These are phyloP conservation scores for Mycothermus thermophilus DNA, from an alignment of 495 filamentous ascomycete genomes.

Conservation along the genomic window DNA sequence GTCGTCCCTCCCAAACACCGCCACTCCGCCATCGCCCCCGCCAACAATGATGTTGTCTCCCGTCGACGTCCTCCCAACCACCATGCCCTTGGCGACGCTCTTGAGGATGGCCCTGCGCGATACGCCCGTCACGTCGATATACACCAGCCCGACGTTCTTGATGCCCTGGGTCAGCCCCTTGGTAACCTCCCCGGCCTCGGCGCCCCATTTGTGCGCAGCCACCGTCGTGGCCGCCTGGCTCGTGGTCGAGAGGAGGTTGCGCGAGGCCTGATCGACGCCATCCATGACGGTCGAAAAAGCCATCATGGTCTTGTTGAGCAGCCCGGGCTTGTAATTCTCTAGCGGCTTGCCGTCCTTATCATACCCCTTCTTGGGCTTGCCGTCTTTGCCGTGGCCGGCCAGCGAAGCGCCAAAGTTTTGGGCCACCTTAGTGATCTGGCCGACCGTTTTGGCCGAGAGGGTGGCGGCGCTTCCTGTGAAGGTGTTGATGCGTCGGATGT, in stretches of 20 bases:
- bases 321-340: constrained; percentile 64
- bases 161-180: constrained; percentile 65
- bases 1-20: constrained; percentile 2
- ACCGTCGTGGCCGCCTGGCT: constrained; percentile 66
- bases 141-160: constrained; percentile 94
- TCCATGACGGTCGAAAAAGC: constrained; percentile 93
- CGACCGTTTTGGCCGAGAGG: constrained; percentile 73
- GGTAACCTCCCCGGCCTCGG: constrained; percentile 65
- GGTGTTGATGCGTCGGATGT: constrained; percentile 71
- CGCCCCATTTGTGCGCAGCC: constrained; percentile 70
- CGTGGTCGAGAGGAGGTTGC: constrained; percentile 56
- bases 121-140: constrained; percentile 90
- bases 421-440: constrained; percentile 62
- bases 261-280: constrained; percentile 74
- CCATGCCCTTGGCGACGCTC: constrained; percentile 94
- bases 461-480: constrained; percentile 64
- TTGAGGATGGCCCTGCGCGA: constrained; percentile 80
- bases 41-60: constrained; percentile 77
- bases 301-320: constrained; percentile 90
- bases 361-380: constrained; percentile 34
- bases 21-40: constrained; percentile 50
- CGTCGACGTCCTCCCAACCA: constrained; percentile 72
- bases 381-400: constrained; percentile 41
- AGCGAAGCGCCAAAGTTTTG: constrained; percentile 78
- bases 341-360: constrained; percentile 51